Evolutionary conservation across 2,329 filamentous ascomycete species (phyloP).

Genomic region (Talaromyces atroroseus): DNA sequence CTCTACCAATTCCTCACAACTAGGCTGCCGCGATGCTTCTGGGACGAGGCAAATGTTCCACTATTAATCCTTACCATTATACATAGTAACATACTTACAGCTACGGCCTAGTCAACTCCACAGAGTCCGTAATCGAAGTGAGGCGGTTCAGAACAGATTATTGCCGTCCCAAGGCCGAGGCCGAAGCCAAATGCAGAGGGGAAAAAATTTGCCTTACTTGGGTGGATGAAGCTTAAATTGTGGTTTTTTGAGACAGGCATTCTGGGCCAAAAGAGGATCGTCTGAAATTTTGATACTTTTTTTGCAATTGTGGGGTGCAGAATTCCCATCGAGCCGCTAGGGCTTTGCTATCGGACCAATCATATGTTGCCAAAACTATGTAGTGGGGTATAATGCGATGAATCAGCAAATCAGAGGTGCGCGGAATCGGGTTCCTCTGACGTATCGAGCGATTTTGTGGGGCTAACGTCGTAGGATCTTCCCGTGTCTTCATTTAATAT

Average conservation of each 20-base stretch:
- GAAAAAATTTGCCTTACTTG: too few relatives aligned
- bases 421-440: conserved; percentile 3
- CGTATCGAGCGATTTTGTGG: neutral
- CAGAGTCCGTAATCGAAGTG: neutral
- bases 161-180: too few relatives aligned
- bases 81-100: too few relatives aligned
- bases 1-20: neutral
- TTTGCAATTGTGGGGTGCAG: conserved; percentile 8
- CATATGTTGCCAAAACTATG: neutral
- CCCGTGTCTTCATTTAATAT: too few relatives aligned
- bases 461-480: neutral
- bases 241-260: too few relatives aligned
- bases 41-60: neutral
- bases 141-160: neutral
- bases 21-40: neutral
- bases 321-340: conserved; percentile 6
- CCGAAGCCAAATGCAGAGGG: too few relatives aligned
- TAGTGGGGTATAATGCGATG: neutral
- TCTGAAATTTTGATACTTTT: neutral
- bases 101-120: neutral
- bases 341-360: conserved; percentile 1
- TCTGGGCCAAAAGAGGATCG: too few relatives aligned
- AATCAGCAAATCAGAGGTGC: neutral
- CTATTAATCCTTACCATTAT: neutral
- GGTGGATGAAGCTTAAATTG: too few relatives aligned